These are phyloP conservation scores for Xylaria scruposa DNA, from an alignment of 495 filamentous ascomycete species.

Conservation along the genomic window DNA sequence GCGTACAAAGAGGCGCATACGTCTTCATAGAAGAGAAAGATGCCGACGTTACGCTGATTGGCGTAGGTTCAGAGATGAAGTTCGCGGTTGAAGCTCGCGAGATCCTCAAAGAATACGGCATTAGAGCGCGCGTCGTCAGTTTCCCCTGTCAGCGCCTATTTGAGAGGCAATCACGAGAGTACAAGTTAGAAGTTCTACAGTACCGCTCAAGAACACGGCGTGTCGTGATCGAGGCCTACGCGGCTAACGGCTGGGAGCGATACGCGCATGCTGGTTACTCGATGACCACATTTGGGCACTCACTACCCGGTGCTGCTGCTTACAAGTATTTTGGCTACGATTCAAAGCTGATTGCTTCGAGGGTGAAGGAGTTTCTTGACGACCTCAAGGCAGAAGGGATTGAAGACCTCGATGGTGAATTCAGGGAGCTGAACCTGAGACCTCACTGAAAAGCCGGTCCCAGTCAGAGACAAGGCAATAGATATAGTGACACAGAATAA, in stretches of 20 bases:
- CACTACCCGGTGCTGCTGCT: conserved; percentile 57
- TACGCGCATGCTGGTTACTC: conserved; percentile 61
- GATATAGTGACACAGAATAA: not conserved
- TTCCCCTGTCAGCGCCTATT: conserved; percentile 64
- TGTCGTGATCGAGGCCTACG: conserved; percentile 63
- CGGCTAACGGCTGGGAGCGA: conserved; percentile 63
- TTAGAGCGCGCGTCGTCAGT: conserved; percentile 58
- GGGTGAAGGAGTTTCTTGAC: conserved; percentile 53
- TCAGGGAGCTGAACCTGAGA: not conserved
- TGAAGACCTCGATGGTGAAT: conserved; percentile 2
- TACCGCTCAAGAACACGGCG: conserved; percentile 48
- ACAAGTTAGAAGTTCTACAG: conserved; percentile 50
- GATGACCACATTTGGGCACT: conserved; percentile 54
- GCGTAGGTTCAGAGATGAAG: conserved; percentile 42
- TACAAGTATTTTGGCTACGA: conserved; percentile 64
- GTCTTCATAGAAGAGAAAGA: conserved; percentile 40
- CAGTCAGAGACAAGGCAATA: not conserved
- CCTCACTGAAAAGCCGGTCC: not conserved
- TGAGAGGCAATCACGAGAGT: conserved; percentile 56
- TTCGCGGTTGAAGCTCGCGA: conserved; percentile 39
- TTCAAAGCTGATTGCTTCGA: conserved; percentile 49
- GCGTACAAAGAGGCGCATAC: conserved; percentile 42
- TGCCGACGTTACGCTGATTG: conserved; percentile 43
- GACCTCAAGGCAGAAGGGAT: not conserved
- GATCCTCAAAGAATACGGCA: conserved; percentile 28